phyloP scores from a whole-genome alignment of 306 rosid genomes.

The Citrullus amarus region DNA sequence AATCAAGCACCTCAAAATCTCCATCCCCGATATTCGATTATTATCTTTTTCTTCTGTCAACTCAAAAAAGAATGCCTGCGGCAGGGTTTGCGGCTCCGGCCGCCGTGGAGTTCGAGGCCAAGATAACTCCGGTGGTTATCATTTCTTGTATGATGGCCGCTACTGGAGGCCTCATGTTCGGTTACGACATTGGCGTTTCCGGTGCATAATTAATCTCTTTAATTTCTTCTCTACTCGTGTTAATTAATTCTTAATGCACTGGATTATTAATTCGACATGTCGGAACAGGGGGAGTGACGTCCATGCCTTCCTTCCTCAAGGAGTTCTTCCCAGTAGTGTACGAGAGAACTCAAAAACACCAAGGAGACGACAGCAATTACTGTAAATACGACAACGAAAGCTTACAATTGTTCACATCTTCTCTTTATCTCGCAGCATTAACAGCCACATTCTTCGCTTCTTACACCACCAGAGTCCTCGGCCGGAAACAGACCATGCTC shows the following conservation, averaged over 20 bases:
- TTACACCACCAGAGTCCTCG: conserved; percentile 21
- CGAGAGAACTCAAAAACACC: neutral
- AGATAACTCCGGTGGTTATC: conserved; percentile 29
- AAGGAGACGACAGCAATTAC: conserved; percentile 16
- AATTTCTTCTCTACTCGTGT: neutral
- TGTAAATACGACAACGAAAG: conserved; percentile 21
- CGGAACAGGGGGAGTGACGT: conserved; percentile 21
- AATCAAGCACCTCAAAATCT: too few relatives aligned
- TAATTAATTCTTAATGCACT: neutral
- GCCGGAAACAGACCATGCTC: conserved; percentile 56
- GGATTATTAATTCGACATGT: neutral
- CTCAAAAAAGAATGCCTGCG: conserved; percentile 18
- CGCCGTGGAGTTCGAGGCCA: conserved; percentile 27
- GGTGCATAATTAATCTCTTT: conserved; percentile 6
- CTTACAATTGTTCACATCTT: conserved; percentile 22
- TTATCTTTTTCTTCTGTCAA: too few relatives aligned
- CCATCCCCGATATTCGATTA: too few relatives aligned
- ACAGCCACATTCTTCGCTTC: conserved; percentile 18
- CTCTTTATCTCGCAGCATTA: conserved; percentile 21
- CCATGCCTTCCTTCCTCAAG: conserved; percentile 19
- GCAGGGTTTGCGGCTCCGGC: conserved; percentile 19
- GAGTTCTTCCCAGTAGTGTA: conserved; percentile 19
- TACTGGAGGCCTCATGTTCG: conserved; percentile 58
- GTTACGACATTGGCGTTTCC: conserved; percentile 52
- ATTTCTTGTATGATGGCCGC: conserved; percentile 47